phyloP scores from a whole-genome alignment of 768 basidiomycete genomes.

The Vishniacozyma victoriae region DNA sequence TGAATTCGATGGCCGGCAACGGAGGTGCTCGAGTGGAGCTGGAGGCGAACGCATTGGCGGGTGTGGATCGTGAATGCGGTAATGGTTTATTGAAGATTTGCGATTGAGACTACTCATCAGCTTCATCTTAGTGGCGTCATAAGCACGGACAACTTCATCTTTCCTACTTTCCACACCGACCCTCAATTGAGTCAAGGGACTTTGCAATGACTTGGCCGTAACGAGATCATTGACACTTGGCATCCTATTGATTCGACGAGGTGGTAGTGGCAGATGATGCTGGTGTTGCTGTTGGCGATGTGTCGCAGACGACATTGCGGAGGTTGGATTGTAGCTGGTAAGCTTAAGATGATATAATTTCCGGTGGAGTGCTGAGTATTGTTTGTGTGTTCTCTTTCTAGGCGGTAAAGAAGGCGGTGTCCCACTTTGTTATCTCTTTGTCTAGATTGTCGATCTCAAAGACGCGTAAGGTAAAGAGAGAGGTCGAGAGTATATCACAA shows the following conservation, averaged over 20 bases:
- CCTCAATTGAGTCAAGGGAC: background rate
- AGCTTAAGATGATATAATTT: no score
- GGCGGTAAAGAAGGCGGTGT: no score
- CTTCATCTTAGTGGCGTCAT: background rate
- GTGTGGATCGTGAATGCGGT: background rate
- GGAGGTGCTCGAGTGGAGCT: conserved; percentile 1
- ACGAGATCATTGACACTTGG: no score
- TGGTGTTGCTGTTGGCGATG: conserved; percentile 1
- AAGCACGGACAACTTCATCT: background rate
- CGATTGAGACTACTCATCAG: background rate
- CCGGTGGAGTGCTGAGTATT: no score
- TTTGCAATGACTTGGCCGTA: background rate
- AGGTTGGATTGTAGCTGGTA: background rate
- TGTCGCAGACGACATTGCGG: background rate
- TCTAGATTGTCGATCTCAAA: no score
- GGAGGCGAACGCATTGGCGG: background rate
- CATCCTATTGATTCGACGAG: no score
- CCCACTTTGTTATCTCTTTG: no score
- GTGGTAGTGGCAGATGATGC: conserved; percentile 2
- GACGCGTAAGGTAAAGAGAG: no score
- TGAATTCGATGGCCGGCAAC: conserved; percentile 10
- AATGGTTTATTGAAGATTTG: no score
- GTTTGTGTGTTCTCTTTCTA: no score
- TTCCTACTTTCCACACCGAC: background rate
- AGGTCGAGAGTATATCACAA: no score